Conservation (phyloP, 1,139 yeast genomes). For the Meyerozyma guilliermondii region DNA sequence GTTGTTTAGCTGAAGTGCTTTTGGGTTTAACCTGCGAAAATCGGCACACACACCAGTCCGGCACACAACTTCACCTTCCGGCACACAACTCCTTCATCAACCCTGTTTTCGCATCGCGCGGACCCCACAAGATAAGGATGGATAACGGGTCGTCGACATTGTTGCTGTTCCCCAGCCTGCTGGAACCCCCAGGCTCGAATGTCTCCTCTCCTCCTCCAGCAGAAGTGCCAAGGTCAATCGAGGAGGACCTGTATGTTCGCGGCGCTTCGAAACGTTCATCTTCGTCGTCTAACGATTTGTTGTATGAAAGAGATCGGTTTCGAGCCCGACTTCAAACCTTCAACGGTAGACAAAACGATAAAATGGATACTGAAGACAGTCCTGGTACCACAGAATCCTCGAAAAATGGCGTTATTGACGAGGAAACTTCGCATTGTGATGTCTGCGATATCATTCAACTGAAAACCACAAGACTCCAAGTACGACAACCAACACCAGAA, state of each 20-base stretch:
- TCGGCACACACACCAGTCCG: not conserved
- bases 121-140: not conserved
- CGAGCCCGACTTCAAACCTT: slow-evolving; percentile 36
- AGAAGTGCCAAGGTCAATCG: not conserved
- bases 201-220: not conserved
- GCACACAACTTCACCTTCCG: not conserved
- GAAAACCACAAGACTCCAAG: slow-evolving; percentile 23
- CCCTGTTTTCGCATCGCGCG: not conserved
- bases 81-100: not conserved
- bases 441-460: slow-evolving; percentile 34
- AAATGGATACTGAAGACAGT: not conserved
- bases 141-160: not conserved
- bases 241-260: not conserved
- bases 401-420: slow-evolving; percentile 8
- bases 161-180: not conserved
- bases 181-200: not conserved
- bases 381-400: slow-evolving; percentile 2
- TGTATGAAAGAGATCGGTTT: slow-evolving; percentile 42
- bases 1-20: not conserved
- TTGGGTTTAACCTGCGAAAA: not conserved
- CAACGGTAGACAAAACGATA: slow-evolving; percentile 13
- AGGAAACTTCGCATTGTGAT: slow-evolving; percentile 19
- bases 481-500: slow-evolving; percentile 19
- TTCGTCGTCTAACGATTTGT: slow-evolving; percentile 37
- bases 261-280: slow-evolving; percentile 29